Evolutionary conservation across 495 filamentous ascomycete species (phyloP).

Genomic region (Eremomyces bilateralis): DNA sequence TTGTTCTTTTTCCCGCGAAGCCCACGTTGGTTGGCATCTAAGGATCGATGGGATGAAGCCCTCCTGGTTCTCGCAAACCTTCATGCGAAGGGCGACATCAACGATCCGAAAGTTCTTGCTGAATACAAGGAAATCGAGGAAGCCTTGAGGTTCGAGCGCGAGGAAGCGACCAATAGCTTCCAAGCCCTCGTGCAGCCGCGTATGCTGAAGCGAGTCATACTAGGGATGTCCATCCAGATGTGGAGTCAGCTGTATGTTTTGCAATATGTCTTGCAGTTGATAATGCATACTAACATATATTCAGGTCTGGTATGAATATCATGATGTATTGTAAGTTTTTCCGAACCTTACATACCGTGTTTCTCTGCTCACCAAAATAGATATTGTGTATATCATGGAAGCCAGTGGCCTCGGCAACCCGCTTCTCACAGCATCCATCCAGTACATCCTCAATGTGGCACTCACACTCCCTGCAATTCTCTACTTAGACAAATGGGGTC

Average conservation of each 20-base stretch:
- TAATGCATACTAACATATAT: too few species aligned
- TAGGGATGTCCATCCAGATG: slow-evolving; percentile 55
- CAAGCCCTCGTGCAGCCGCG: slow-evolving; percentile 34
- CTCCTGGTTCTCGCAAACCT: slow-evolving; percentile 38
- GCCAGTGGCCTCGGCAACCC: slow-evolving; percentile 38
- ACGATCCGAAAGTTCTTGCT: slow-evolving; percentile 38
- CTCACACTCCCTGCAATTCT: slow-evolving; percentile 40
- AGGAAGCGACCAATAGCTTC: slow-evolving; percentile 32
- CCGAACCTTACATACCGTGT: slow-evolving; percentile 9
- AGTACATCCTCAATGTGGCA: slow-evolving; percentile 56
- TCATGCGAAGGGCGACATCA: slow-evolving; percentile 37
- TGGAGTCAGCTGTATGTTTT: slow-evolving; percentile 44
- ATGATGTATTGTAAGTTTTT: slow-evolving; percentile 29
- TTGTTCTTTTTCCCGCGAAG: slow-evolving; percentile 53
- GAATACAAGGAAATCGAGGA: slow-evolving; percentile 49
- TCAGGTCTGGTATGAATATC: slow-evolving; percentile 58
- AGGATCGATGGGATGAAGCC: slow-evolving; percentile 58
- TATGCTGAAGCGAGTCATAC: slow-evolving; percentile 44
- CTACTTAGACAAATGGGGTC: slow-evolving; percentile 12
- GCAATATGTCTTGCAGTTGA: too few species aligned
- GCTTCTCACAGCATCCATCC: slow-evolving; percentile 48
- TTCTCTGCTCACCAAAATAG: too few species aligned
- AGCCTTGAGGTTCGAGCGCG: slow-evolving; percentile 37
- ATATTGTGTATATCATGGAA: slow-evolving; percentile 57
- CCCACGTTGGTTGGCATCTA: slow-evolving; percentile 52